Base-by-base conservation (phyloP, 768 basidiomycete genomes). In the Collybia nuda region DNA sequence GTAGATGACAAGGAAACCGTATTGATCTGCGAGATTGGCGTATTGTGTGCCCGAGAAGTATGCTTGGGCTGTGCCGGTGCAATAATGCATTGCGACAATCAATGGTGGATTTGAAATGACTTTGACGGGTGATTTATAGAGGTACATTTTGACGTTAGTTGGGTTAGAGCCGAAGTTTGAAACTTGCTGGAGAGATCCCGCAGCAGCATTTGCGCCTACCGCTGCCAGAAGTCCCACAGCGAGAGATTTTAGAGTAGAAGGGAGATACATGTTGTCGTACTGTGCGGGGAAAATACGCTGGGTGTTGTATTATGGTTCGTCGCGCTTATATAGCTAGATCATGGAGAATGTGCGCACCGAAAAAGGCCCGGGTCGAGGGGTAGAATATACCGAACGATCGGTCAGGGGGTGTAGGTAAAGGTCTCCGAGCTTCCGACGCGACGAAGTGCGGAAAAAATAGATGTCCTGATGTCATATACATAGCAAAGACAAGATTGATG, bases 81-180 rank as follows among this genome's bases (percentile, higher is more conserved):
- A 83, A 52, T 75, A 75, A 60, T 81, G 80, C 37, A 79, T 73
- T 8, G 79, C 80, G 44, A 81, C 73, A 41, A 82, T 74, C 32
- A 82, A 64, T 6, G 78, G 67, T 1, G 78, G 76, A 6, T 66
- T 65, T 26, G 67, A 40, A 3, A 56, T 63, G 19, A 77, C 61
- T 56, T 68, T 7, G 69, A 52, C 1, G 78, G 78, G 47, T 62
- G 64, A 32, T 32, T 32, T 32, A 63, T 78, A 78, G n/a, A 74
- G 62, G 61, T 62, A 81, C 67, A 80, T 74, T 37, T 67, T 63
- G 39, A 81, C 78, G 59, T 72, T 71, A 40, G 74, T 81, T 15
- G 81, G 80, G 64, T 83, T 82, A 21, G 75, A 39, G 14, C 79
- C 79, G 56, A 77, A 78, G 66, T 74, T 73, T 21, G 65, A 66